Conservation (phyloP, 2,329 filamentous ascomycete genomes). For the Parafenestella ontariensis region DNA sequence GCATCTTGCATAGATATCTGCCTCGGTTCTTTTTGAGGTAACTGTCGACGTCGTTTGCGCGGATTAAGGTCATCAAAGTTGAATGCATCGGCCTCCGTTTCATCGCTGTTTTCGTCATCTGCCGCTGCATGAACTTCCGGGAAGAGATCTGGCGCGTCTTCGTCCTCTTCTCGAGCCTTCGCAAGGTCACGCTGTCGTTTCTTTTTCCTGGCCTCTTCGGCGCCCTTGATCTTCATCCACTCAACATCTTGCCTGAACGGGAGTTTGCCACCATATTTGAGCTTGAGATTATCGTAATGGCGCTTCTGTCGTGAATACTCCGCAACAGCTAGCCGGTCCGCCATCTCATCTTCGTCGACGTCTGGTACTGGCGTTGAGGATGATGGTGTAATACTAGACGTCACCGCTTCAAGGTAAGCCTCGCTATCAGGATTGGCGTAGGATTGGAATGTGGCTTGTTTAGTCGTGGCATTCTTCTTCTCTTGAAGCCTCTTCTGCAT, state of each 20-base stretch:
- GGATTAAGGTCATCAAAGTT: slow-evolving; percentile 4
- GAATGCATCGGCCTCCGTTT: slow-evolving; percentile 11
- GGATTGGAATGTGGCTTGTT: background rate
- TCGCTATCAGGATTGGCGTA: slow-evolving; percentile 10
- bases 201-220: slow-evolving; percentile 23
- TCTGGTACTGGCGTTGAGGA: background rate
- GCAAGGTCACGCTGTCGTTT: slow-evolving; percentile 26
- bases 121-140: slow-evolving; percentile 1
- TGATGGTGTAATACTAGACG: slow-evolving; percentile 1
- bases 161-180: slow-evolving; percentile 13
- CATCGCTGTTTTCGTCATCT: slow-evolving; percentile 8
- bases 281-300: slow-evolving; percentile 27
- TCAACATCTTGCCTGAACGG: slow-evolving; percentile 36
- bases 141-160: slow-evolving; percentile 17
- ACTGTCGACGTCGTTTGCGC: slow-evolving; percentile 22
- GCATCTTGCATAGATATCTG: slow-evolving; percentile 31
- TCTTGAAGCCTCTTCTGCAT: slow-evolving; percentile 15
- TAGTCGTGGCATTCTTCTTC: slow-evolving; percentile 5
- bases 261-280: slow-evolving; percentile 23
- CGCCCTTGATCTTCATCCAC: slow-evolving; percentile 34
- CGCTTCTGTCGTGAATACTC: slow-evolving; percentile 29
- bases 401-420: slow-evolving; percentile 22
- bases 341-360: slow-evolving; percentile 11
- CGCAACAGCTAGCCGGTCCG: slow-evolving; percentile 13
- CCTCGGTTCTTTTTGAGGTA: slow-evolving; percentile 20